phyloP scores from a whole-genome alignment of 768 basidiomycete species.

The Pholiota molesta region DNA sequence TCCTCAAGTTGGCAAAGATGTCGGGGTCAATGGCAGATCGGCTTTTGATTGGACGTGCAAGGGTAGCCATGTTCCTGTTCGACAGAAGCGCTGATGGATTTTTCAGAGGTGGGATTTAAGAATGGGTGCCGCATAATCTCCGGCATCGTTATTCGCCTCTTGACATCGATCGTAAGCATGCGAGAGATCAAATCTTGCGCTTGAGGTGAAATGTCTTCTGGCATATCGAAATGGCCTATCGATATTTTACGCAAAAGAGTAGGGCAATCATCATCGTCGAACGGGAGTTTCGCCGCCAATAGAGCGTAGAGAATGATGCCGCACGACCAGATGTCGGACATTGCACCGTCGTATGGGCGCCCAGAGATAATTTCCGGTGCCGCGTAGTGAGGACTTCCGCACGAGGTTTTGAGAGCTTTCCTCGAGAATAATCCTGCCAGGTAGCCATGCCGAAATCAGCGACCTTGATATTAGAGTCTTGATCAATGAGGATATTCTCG shows the following conservation, averaged over 20 bases:
- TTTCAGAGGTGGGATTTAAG: conserved; percentile 59
- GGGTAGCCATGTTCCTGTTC: conserved; percentile 61
- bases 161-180: conserved; percentile 81
- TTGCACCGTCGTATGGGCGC: conserved; percentile 78
- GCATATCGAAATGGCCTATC: conserved; percentile 73
- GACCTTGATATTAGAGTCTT: conserved; percentile 86
- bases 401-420: conserved; percentile 75
- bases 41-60: conserved; percentile 68
- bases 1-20: conserved; percentile 87
- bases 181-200: conserved; percentile 77
- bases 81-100: conserved; percentile 38
- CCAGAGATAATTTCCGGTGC: conserved; percentile 91
- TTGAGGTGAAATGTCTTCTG: conserved; percentile 62
- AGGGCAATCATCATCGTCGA: conserved; percentile 86
- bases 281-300: conserved; percentile 86
- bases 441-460: conserved; percentile 99
- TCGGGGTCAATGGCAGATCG: conserved; percentile 79
- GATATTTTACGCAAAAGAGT: conserved; percentile 83
- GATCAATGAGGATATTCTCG: conserved; percentile 89
- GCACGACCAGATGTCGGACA: conserved; percentile 97
- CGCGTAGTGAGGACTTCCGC: conserved; percentile 95
- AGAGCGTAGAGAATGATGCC: conserved; percentile 92
- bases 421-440: conserved; percentile 66
- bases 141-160: conserved; percentile 78
- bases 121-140: conserved; percentile 85